phyloP scores from a whole-genome alignment of 305 asterid species.

The Nicotiana rustica region DNA sequence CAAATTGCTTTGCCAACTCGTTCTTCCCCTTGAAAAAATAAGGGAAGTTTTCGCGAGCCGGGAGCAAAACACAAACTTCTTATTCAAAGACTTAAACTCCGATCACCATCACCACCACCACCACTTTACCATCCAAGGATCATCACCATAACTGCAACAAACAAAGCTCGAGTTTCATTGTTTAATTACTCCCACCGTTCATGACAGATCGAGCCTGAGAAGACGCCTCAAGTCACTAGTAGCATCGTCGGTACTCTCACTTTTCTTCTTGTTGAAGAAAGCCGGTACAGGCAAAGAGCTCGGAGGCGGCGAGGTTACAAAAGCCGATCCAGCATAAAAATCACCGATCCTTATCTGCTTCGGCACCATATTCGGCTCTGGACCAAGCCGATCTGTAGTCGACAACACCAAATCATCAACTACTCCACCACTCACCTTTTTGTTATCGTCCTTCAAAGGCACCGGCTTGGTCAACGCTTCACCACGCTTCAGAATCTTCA shows the following conservation, averaged over 20 bases:
- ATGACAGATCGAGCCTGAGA: slow-evolving; percentile 42
- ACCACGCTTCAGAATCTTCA: slow-evolving; percentile 41
- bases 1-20: slow-evolving; percentile 32
- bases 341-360: slow-evolving; percentile 23
- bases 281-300: slow-evolving; percentile 45
- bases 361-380: slow-evolving; percentile 37
- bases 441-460: background rate
- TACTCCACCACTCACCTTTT: background rate
- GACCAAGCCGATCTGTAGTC: slow-evolving; percentile 33
- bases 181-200: background rate
- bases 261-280: slow-evolving; percentile 40
- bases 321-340: slow-evolving; percentile 39
- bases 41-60: slow-evolving; percentile 36
- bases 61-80: slow-evolving; percentile 32
- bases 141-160: too few relatives aligned
- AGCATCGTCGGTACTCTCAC: slow-evolving; percentile 27
- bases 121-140: background rate
- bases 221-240: slow-evolving; percentile 39
- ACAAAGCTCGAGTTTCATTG: background rate
- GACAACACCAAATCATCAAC: slow-evolving; percentile 32
- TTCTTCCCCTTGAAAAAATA: slow-evolving; percentile 53
- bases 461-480: slow-evolving; percentile 24
- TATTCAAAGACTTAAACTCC: background rate
- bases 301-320: slow-evolving; percentile 43
- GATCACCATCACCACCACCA: background rate